Evolutionary conservation across 805 yeast genomes (phyloP), one percentile per base, ranked within the genome.

Genomic region (Saturnispora hagleri): DNA sequence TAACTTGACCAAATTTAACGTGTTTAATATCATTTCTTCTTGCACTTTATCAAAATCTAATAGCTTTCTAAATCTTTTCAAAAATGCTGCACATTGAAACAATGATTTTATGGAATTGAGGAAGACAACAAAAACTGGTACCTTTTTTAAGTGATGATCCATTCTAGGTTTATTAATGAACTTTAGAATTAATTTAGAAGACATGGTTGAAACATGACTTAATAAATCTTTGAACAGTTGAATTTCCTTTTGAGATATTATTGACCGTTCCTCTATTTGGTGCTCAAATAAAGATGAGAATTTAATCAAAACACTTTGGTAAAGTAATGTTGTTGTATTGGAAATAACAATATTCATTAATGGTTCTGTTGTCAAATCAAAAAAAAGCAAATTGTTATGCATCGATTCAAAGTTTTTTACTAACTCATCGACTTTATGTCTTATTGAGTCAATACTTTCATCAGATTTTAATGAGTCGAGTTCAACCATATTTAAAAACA

Each of bases 401-500:
- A 64, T 53, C n/a, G 51, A 56, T 41, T 60, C 62, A 43, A 65
- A 61, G 51, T 60, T 62, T 43, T 47, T 55, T 3, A 60, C 56
- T n/a, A 65, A 48, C 46, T 63, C 66, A 31, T 60, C 59, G 22
- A 64, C 58, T 54, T 65, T 64, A 20, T 42, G 20, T 5, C 50
- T 54, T n/a, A 65, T 56, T 10, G 59, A 47, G 8, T 49, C 46
- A 7, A 65, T 48, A 27, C 58, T 57, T 7, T 56, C 50, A 31
- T 53, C 55, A 1, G 55, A 18, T 46, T 57, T 57, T 17, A 66
- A 51, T 15, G 65, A 55, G 13, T 59, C 60, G 26, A 60, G 50
- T 34, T 62, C 63, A n/a, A 63, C 67, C 54, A 61, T 53, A 48
- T 58, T 61, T 3, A 63, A 50, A 48, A 66, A 65, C 57, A 60